phyloP scores from a whole-genome alignment of 2,329 filamentous ascomycete species.

The Ophiosphaerella narmari region DNA sequence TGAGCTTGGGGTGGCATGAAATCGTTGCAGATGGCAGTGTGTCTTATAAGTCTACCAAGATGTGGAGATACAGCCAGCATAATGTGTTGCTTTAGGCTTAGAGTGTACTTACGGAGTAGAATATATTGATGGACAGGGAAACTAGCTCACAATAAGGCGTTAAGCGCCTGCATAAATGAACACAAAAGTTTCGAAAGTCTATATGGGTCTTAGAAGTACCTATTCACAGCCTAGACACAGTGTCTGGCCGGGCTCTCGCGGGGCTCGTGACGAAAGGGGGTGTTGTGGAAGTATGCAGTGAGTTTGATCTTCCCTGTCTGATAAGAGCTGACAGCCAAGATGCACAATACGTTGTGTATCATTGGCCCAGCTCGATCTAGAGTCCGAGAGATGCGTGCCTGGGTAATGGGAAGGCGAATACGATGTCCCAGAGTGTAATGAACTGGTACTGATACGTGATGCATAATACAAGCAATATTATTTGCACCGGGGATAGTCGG shows the following conservation, averaged over 20 bases:
- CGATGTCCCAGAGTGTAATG: slow-evolving; percentile 14
- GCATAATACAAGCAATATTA: slow-evolving; percentile 19
- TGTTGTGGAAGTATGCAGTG: slow-evolving; percentile 1
- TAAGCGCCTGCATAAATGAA: slow-evolving; percentile 20
- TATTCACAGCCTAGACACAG: not conserved
- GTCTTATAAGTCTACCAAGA: slow-evolving; percentile 1
- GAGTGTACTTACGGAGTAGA: slow-evolving; percentile 6
- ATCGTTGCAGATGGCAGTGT: not conserved
- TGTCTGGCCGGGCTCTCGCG: slow-evolving; percentile 17
- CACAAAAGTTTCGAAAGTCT: slow-evolving; percentile 11
- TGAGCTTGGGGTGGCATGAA: not conserved
- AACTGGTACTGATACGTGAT: slow-evolving; percentile 16
- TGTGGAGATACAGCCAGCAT: not conserved
- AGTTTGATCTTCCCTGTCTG: slow-evolving; percentile 5
- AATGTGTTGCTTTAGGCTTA: not conserved
- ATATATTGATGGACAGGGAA: slow-evolving; percentile 6
- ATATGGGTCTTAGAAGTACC: slow-evolving; percentile 9
- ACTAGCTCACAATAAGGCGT: not conserved
- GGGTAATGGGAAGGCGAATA: slow-evolving; percentile 14
- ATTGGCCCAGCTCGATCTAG: slow-evolving; percentile 19
- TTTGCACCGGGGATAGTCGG: not conserved
- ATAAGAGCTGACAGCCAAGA: slow-evolving; percentile 29
- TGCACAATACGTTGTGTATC: slow-evolving; percentile 3
- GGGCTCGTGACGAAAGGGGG: slow-evolving; percentile 4
- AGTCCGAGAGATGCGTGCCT: slow-evolving; percentile 9